Evolutionary conservation across 192 early-diverging fungal species (phyloP), one percentile per base, ranked within the genome.

Genomic region (Umbelopsis vinacea): DNA sequence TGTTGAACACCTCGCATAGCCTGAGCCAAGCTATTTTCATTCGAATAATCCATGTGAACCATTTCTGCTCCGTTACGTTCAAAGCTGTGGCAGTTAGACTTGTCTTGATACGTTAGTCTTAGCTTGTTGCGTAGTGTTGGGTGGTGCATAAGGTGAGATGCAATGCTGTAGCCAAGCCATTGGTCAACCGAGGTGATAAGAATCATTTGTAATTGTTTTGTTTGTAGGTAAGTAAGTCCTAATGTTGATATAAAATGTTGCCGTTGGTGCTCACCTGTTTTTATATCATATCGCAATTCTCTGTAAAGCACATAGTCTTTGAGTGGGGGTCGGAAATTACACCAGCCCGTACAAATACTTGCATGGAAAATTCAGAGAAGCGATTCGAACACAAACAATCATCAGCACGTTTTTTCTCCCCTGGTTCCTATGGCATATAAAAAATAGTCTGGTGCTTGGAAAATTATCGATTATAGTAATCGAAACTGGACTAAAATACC

Each of bases 161-260:
- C 60, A 40, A 79, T 60, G n/a, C 69, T 48, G 52, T 74, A 66
- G 0, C 77, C 77, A 15, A 79, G n/a, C 52, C 52, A 74, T 47
- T 79, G 71, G 35, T 79, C 77, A 19, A 70, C 77, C 7, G 52
- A 37, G 7, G 77, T 74, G 29, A 79, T 79, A 9, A 79, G 63
- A 54, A 79, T 52, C 77, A 76, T 76, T 38, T 50, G 26, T 33
- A 66, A 66, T 15, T 17, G 43, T 19, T 47, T 57, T 24, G 26
- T 40, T 55, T 45, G 35, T 37, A 15, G 43, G 22, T 12, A 40
- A 37, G 17, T 29, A 35, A 17, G 21, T 29, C 35, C 15, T 21
- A 52, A 69, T 54, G 21, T 14, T 23, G 53, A 22, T 54, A 12
- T 11, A 24, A 23, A 54, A 24, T 23, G 40, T 43, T 43, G 40